Conservation (phyloP, 1,139 yeast genomes). For the Keqinozyma sinolaborantium region DNA sequence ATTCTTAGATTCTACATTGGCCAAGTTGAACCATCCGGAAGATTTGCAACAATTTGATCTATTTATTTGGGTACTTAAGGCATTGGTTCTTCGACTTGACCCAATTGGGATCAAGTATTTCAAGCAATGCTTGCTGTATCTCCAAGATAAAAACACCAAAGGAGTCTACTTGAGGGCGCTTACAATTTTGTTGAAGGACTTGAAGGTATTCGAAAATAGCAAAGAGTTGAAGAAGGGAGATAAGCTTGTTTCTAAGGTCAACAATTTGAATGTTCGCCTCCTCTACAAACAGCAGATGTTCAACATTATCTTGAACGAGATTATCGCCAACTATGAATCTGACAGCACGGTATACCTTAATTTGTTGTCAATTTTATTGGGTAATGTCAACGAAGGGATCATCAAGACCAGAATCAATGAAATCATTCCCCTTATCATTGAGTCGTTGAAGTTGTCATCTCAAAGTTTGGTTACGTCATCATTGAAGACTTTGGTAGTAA, state of each 20-base stretch:
- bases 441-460: constrained; percentile 53
- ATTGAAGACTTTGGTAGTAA: constrained; percentile 48
- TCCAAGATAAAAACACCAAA: constrained; percentile 33
- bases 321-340: constrained; percentile 37
- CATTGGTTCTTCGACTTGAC: constrained; percentile 59
- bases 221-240: constrained; percentile 26
- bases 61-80: constrained; percentile 69
- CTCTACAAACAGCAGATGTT: constrained; percentile 80
- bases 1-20: constrained; percentile 2
- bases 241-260: constrained; percentile 43
- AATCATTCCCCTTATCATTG: constrained; percentile 68
- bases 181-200: constrained; percentile 63
- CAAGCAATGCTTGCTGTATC: constrained; percentile 34
- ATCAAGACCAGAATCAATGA: constrained; percentile 58
- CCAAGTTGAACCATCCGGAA: constrained; percentile 3
- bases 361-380: constrained; percentile 64
- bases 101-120: constrained; percentile 38
- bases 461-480: constrained; percentile 55
- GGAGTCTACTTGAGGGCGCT: constrained; percentile 49
- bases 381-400: constrained; percentile 53
- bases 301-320: constrained; percentile 47
- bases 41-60: constrained; percentile 40
- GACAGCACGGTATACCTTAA: constrained; percentile 46
- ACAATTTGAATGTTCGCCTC: constrained; percentile 56
- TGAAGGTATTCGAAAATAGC: constrained; percentile 46